Evolutionary conservation across 2,329 filamentous ascomycete species (phyloP).

Genomic region (Exophiala lecanii-corni): DNA sequence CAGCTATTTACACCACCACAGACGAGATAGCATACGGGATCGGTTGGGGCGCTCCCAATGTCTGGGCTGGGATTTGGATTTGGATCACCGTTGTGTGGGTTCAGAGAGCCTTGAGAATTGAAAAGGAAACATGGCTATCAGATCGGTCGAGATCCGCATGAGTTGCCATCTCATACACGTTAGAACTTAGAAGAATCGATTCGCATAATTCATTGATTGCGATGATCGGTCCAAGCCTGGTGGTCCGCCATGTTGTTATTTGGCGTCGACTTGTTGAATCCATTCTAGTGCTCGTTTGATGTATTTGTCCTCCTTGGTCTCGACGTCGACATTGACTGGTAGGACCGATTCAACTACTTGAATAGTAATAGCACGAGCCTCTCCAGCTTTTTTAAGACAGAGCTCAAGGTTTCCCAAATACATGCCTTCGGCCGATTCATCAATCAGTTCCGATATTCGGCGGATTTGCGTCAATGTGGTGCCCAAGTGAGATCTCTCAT

Average conservation of each 20-base stretch:
- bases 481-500: slow-evolving; percentile 32
- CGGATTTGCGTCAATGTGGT: slow-evolving; percentile 32
- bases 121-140: slow-evolving; percentile 37
- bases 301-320: slow-evolving; percentile 31
- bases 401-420: slow-evolving; percentile 38
- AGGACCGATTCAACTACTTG: slow-evolving; percentile 23
- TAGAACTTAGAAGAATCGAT: too few relatives aligned
- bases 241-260: too few relatives aligned
- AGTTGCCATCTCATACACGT: background rate
- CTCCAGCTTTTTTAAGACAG: slow-evolving; percentile 25
- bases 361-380: slow-evolving; percentile 24
- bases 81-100: slow-evolving; percentile 44
- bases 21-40: slow-evolving; percentile 46
- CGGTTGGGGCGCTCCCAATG: slow-evolving; percentile 39
- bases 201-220: too few relatives aligned
- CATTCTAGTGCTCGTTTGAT: slow-evolving; percentile 31
- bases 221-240: too few relatives aligned
- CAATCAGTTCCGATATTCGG: slow-evolving; percentile 38
- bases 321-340: slow-evolving; percentile 3
- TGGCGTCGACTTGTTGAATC: slow-evolving; percentile 26
- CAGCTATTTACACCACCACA: slow-evolving; percentile 44
- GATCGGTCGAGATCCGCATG: slow-evolving; percentile 3
- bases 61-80: slow-evolving; percentile 40
- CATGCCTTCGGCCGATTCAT: slow-evolving; percentile 43
- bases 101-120: slow-evolving; percentile 39